Base-by-base conservation (phyloP, 2,329 filamentous ascomycete species). In the Thielaviopsis euricoi region DNA sequence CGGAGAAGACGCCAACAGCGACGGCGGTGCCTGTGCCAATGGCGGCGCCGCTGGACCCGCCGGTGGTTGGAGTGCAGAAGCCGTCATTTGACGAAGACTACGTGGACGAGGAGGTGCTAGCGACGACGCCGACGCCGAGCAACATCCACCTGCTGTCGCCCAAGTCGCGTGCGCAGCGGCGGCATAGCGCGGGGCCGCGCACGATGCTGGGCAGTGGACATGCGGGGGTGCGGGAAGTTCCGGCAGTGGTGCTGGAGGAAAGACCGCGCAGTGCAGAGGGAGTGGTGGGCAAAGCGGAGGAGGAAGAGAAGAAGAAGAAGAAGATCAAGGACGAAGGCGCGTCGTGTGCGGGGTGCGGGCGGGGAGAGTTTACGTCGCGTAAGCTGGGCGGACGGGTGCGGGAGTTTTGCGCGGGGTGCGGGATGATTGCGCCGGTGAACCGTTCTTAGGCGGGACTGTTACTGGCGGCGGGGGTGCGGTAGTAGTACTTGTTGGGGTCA, bases 291-390 rank as follows among this genome's bases (percentile, higher is more conserved):
- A 26, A 26, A 9, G 25, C 25, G 25, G 25, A 9, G 4, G 25
- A 26, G 9, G 25, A 9, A 26, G 25, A 9, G 25, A 26, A 26
- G 25, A 26, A 26, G 25, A 26, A 26, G 25, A 9, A 26, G 25
- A 26, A 26, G 25, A 26, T 4, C 4, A 9, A 26, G 25, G 25
- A 26, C 9, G 25, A 9, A 12, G 55, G 46, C 1, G 37, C 55
- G 19, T 56, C 48, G 19, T 56, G 55, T 56, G 55, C 55, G 12
- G 55, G 55, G 5, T 56, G 55, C 51, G 55, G 55, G n/a, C 55
- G 48, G 33, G n/a, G 46, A 1, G 48, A 56, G n/a, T 56, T 56
- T n/a, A 50, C 50, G 15, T 50, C 51, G 46, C 55, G 55, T 29
- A 56, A 56, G 23, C 50, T 56, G 33, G 46, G 55, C 21, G 55